phyloP scores from a whole-genome alignment of 495 filamentous ascomycete genomes.

The Parathielavia appendiculata region DNA sequence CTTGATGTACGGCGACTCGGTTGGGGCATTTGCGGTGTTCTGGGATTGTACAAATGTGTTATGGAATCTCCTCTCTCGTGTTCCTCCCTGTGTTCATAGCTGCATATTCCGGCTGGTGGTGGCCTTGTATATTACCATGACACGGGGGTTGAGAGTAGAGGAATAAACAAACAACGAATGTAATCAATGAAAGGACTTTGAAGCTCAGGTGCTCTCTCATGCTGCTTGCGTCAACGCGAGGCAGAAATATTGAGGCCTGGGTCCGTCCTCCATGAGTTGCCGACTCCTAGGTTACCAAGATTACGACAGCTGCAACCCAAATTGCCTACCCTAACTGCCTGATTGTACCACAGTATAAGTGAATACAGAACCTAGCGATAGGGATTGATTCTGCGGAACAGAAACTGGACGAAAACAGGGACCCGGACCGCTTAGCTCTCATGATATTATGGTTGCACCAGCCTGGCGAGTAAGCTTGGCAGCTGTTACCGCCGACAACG shows the following conservation, averaged over 20 bases:
- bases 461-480: conserved; percentile 19
- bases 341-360: no score
- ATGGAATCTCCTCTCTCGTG: conserved; percentile 36
- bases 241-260: conserved; percentile 11
- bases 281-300: neutral
- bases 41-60: conserved; percentile 30
- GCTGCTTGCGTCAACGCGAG: neutral
- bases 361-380: neutral
- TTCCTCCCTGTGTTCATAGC: conserved; percentile 25
- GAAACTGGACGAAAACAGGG: conserved; percentile 6
- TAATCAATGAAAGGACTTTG: conserved; percentile 1
- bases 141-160: conserved; percentile 32
- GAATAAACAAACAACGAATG: conserved; percentile 1
- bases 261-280: neutral
- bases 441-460: conserved; percentile 17
- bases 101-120: conserved; percentile 21
- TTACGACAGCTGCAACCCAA: conserved; percentile 6
- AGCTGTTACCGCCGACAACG: conserved; percentile 22
- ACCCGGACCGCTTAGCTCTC: neutral
- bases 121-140: conserved; percentile 32
- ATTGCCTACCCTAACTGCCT: neutral
- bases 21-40: conserved; percentile 34
- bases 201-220: neutral
- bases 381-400: neutral
- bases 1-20: conserved; percentile 33